Conservation (phyloP, 768 basidiomycete genomes). For the Mycena maculata region DNA sequence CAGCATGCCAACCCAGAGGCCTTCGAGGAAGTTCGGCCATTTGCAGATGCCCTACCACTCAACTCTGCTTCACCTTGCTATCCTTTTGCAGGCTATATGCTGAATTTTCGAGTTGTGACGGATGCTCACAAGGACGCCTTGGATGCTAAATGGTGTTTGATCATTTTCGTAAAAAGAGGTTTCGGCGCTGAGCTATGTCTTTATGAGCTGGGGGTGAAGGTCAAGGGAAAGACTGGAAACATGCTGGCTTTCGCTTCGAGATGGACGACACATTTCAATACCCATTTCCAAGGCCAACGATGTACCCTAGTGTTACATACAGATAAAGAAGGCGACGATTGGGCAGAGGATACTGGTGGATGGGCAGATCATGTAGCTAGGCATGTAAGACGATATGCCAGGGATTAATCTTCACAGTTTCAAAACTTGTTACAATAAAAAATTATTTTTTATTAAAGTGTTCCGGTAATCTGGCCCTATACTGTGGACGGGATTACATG, state of each 20-base stretch:
- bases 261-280: not conserved
- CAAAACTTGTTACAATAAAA: not conserved
- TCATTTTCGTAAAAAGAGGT: not conserved
- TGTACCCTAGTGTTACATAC: not conserved
- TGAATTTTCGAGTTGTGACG: not conserved
- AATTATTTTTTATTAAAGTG: not conserved
- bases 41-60: constrained; percentile 1
- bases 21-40: not conserved
- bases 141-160: not conserved
- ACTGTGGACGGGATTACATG: not conserved
- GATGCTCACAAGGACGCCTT: not conserved
- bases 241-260: not conserved
- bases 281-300: not conserved
- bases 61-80: not conserved
- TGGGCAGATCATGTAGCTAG: constrained; percentile 1
- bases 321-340: not conserved
- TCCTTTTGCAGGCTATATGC: constrained; percentile 1
- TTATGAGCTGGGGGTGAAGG: not conserved
- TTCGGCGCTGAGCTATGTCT: not conserved
- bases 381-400: not conserved
- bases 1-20: not conserved
- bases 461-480: not conserved
- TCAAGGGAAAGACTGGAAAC: not conserved
- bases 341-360: not conserved
- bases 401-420: not conserved